A percentile compares a stretch with the other conserved stretches of the same genome.
Conservation (phyloP, 257 asterid species). For the Striga asiatica region DNA sequence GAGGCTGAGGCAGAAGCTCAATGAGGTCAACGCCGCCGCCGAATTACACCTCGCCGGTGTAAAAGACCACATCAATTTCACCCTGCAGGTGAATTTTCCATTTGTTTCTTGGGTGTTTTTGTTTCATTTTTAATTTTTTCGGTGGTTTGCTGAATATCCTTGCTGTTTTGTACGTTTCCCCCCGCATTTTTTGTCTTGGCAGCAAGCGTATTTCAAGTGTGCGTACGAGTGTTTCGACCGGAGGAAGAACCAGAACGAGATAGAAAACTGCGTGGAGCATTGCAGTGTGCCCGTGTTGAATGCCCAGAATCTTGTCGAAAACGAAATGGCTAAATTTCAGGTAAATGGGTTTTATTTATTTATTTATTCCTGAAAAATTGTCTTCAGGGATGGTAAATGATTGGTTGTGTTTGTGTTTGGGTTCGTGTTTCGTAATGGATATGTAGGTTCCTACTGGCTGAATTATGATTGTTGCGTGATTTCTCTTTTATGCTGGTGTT, state of each 20-base stretch:
- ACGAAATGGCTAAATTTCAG: conserved; percentile 78
- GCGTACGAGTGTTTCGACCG: conserved; percentile 87
- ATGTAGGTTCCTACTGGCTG: not conserved
- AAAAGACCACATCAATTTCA: conserved; percentile 85
- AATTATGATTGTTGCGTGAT: not conserved
- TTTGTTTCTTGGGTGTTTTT: too few relatives aligned
- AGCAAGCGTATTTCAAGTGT: conserved; percentile 92
- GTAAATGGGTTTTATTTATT: conserved; percentile 25
- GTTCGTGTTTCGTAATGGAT: not conserved
- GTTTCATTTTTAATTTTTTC: too few relatives aligned
- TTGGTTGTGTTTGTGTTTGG: not conserved
- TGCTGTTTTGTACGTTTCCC: too few relatives aligned
- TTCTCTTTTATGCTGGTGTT: not conserved
- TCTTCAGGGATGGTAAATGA: too few relatives aligned
- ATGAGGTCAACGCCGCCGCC: conserved; percentile 72
- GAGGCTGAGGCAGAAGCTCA: conserved; percentile 63
- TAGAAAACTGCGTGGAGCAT: conserved; percentile 75
- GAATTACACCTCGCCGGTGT: conserved; percentile 66
- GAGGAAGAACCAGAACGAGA: conserved; percentile 54
- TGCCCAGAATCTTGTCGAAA: conserved; percentile 79
- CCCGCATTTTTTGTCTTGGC: conserved; percentile 13
- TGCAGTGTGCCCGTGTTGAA: conserved; percentile 74
- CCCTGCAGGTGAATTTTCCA: conserved; percentile 95
- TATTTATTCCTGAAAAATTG: too few relatives aligned
- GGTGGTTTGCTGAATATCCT: too few relatives aligned